These are phyloP conservation scores for Microdochium nivale DNA, from an alignment of 2,329 filamentous ascomycete genomes.

Conservation along the genomic window DNA sequence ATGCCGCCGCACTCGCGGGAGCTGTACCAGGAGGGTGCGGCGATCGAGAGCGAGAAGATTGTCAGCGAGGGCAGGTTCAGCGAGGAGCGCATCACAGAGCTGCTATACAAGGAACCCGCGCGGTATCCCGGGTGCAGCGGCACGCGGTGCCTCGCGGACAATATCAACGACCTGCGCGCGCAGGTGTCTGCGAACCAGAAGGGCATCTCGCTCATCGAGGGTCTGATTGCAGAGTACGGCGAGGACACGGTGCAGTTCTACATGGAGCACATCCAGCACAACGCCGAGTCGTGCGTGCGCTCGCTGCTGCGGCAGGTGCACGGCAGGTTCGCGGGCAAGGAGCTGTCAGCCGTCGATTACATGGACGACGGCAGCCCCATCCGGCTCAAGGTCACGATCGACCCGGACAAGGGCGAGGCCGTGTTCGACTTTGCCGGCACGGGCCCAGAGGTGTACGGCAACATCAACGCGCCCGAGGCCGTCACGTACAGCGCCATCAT, in stretches of 20 bases:
- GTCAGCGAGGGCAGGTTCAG: constrained; percentile 69
- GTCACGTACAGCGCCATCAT: constrained; percentile 73
- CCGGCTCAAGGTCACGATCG: constrained; percentile 60
- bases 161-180: constrained; percentile 72
- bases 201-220: constrained; percentile 64
- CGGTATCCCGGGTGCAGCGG: constrained; percentile 64
- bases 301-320: constrained; percentile 60
- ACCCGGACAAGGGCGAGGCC: constrained; percentile 62
- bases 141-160: constrained; percentile 65
- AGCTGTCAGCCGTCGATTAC: constrained; percentile 61
- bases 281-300: constrained; percentile 63
- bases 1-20: constrained; percentile 64
- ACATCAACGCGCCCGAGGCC: constrained; percentile 68
- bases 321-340: constrained; percentile 57
- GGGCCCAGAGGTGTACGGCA: constrained; percentile 64
- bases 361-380: constrained; percentile 77
- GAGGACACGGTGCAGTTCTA: constrained; percentile 69
- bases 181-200: constrained; percentile 74
- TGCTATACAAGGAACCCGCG: constrained; percentile 61
- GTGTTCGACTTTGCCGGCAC: constrained; percentile 69
- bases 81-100: constrained; percentile 60
- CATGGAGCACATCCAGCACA: constrained; percentile 68
- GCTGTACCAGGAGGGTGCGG: constrained; percentile 47
- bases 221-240: constrained; percentile 64
- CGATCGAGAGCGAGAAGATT: constrained; percentile 54